Evolutionary conservation across 768 basidiomycete genomes (phyloP).

Genomic region (Vararia minispora): DNA sequence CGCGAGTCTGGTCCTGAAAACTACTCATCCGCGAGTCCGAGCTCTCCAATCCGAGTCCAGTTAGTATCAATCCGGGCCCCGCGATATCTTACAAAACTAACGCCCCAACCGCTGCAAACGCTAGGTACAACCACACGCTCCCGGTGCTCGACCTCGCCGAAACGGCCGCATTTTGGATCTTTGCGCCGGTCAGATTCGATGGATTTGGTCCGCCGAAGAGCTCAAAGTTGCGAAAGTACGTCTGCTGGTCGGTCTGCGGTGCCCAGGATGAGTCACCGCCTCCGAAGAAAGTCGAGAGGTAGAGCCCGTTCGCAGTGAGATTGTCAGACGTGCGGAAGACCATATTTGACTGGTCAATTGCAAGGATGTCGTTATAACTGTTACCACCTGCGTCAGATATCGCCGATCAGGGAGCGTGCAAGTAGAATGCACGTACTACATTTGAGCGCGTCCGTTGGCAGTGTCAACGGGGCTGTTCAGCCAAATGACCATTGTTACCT

Average conservation of each 20-base stretch:
- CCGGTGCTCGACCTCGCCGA: too few species aligned
- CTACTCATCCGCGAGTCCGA: too few species aligned
- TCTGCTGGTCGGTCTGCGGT: conserved; percentile 51
- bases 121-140: too few species aligned
- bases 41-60: too few species aligned
- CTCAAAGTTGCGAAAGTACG: conserved; percentile 67
- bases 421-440: conserved; percentile 41
- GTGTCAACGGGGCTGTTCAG: conserved; percentile 56
- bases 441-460: conserved; percentile 64
- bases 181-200: too few species aligned
- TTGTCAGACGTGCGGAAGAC: conserved; percentile 46
- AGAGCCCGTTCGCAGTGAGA: conserved; percentile 56
- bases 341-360: conserved; percentile 46
- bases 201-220: conserved; percentile 32
- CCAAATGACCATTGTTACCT: conserved; percentile 64
- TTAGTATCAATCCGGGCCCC: too few species aligned
- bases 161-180: too few species aligned
- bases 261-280: conserved; percentile 65
- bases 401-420: background rate
- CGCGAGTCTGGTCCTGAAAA: too few species aligned
- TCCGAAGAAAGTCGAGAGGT: conserved; percentile 58
- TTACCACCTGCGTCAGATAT: background rate
- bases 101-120: too few species aligned
- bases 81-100: too few species aligned
- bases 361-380: conserved; percentile 62